Percentiles rank a stretch among this genome's conserved stretches.
Conservation (phyloP, 2,329 filamentous ascomycete species). For the Fusarium acutatum region DNA sequence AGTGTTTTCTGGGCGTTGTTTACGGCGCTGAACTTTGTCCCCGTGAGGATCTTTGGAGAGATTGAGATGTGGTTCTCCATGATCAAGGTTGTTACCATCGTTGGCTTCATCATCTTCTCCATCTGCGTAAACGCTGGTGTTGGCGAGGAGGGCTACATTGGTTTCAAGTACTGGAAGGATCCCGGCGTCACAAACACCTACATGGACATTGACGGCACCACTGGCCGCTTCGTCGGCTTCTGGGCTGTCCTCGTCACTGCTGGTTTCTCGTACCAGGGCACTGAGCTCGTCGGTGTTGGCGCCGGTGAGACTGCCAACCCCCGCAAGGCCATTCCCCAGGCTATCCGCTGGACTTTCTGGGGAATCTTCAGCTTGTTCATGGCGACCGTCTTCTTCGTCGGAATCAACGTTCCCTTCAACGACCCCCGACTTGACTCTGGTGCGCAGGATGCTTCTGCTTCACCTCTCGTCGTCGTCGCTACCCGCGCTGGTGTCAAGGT, state of each 20-base stretch:
- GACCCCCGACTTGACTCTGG: constrained; percentile 61
- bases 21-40: constrained; percentile 73
- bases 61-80: constrained; percentile 81
- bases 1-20: constrained; percentile 77
- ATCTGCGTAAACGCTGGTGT: constrained; percentile 79
- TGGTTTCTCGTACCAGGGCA: constrained; percentile 76
- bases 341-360: constrained; percentile 79
- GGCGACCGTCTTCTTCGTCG: constrained; percentile 73
- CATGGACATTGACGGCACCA: constrained; percentile 58
- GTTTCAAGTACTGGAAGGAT: constrained; percentile 75
- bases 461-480: constrained; percentile 70
- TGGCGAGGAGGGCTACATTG: constrained; percentile 74
- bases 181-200: constrained; percentile 75
- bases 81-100: constrained; percentile 79
- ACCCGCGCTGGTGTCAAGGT: constrained; percentile 69
- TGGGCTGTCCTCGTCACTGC: constrained; percentile 75
- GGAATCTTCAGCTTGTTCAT: constrained; percentile 76
- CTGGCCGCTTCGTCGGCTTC: constrained; percentile 73
- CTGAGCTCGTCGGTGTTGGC: constrained; percentile 80
- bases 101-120: constrained; percentile 80
- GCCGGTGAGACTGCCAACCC: constrained; percentile 80
- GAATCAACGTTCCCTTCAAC: constrained; percentile 73
- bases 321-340: constrained; percentile 74
- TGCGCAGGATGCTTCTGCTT: constrained; percentile 67
- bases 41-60: constrained; percentile 77